These are phyloP conservation scores for Retiboletus flavoniger DNA, from an alignment of 1,284 basidiomycete genomes.

Conservation along the genomic window DNA sequence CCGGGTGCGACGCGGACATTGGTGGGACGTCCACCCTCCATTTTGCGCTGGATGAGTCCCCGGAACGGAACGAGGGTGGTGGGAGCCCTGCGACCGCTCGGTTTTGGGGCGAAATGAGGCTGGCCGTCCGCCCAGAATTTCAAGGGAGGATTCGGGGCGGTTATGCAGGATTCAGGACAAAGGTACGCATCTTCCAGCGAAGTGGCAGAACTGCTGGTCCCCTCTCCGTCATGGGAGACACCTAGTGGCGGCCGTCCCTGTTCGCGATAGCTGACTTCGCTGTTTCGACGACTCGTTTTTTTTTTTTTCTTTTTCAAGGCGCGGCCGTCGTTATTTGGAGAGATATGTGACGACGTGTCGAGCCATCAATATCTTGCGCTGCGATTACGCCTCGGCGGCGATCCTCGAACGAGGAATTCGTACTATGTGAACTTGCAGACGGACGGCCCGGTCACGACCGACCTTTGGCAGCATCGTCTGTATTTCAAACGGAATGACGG, in stretches of 20 bases:
- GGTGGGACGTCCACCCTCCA: conserved; percentile 79
- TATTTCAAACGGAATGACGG: conserved; percentile 72
- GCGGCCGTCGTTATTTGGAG: conserved; percentile 77
- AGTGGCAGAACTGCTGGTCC: not conserved
- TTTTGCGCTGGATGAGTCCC: conserved; percentile 58
- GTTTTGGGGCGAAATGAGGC: conserved; percentile 76
- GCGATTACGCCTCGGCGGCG: conserved; percentile 70
- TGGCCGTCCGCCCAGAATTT: conserved; percentile 60
- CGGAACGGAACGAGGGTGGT: conserved; percentile 40
- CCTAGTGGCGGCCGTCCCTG: no score
- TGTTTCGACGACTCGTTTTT: no score
- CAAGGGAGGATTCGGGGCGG: conserved; percentile 67
- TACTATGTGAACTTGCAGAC: conserved; percentile 92
- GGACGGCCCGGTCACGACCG: conserved; percentile 70
- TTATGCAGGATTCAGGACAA: conserved; percentile 85
- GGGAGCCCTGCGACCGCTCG: conserved; percentile 50
- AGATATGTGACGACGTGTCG: conserved; percentile 77
- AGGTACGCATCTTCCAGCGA: conserved; percentile 42
- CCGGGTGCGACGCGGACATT: conserved; percentile 81
- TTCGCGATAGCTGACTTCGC: not conserved
- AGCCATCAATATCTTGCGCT: conserved; percentile 77
- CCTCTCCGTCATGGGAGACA: not conserved
- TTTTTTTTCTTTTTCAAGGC: no score
- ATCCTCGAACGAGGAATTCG: conserved; percentile 67
- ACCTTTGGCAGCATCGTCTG: conserved; percentile 88